Percentiles rank a stretch among this genome's conserved stretches.
These are phyloP conservation scores for Plasmodium knowlesi DNA, from an alignment of 169 alveolate species.

Conservation along the genomic window DNA sequence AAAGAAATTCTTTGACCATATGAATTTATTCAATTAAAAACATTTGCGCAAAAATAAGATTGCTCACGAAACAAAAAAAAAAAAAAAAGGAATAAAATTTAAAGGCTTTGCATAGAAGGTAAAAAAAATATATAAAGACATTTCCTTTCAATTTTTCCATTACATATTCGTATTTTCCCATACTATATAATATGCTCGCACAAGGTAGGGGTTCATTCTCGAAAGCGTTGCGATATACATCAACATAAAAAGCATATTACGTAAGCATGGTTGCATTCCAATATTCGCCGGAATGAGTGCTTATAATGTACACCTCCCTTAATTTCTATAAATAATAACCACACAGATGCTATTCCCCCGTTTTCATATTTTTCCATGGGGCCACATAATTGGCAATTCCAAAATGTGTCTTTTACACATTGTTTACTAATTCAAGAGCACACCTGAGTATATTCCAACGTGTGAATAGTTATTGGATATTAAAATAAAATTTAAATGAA, in stretches of 20 bases:
- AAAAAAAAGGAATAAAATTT: no score
- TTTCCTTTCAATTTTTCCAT: neutral
- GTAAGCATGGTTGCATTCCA: neutral
- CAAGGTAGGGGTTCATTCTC: neutral
- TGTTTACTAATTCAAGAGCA: neutral
- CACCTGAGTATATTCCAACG: neutral
- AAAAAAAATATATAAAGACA: neutral
- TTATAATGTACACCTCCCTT: neutral
- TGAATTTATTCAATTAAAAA: neutral
- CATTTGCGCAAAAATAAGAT: neutral
- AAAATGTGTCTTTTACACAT: neutral
- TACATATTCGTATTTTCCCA: neutral
- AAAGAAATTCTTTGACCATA: neutral
- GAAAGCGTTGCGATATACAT: neutral
- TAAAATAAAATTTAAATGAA: neutral
- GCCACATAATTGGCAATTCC: neutral
- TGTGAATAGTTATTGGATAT: neutral
- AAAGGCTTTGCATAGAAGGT: neutral
- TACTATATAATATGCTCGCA: neutral
- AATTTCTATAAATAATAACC: no score
- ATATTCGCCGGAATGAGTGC: neutral
- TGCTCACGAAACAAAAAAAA: neutral
- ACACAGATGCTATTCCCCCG: neutral
- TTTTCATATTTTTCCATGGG: neutral
- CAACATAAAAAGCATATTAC: neutral